Percentiles rank a stretch among this genome's conserved stretches.
Conservation (phyloP, 140 eudicot genomes). For the Erigeron philadelphicus region DNA sequence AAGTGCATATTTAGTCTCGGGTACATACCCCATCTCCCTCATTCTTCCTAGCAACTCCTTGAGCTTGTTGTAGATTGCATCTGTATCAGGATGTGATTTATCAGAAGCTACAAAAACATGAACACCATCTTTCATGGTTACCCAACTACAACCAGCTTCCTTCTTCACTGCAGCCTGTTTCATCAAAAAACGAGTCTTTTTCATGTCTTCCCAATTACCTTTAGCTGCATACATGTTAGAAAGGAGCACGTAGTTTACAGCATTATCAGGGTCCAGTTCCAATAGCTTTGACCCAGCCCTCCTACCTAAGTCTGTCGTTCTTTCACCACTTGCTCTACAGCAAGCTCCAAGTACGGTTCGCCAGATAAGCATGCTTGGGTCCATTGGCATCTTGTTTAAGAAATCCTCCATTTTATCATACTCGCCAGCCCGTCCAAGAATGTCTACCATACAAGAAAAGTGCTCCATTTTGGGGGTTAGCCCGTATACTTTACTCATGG, state of each 20-base stretch:
- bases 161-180: conserved; percentile 53
- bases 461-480: conserved; percentile 75
- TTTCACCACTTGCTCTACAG: conserved; percentile 43
- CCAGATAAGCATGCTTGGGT: conserved; percentile 74
- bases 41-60: conserved; percentile 50
- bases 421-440: conserved; percentile 88
- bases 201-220: conserved; percentile 78
- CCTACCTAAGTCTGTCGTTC: conserved; percentile 43
- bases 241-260: conserved; percentile 78
- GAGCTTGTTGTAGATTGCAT: conserved; percentile 56
- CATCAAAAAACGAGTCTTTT: conserved; percentile 61
- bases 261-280: conserved; percentile 69
- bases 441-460: conserved; percentile 85
- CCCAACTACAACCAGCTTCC: conserved; percentile 95
- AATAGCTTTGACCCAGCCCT: conserved; percentile 65
- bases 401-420: conserved; percentile 61
- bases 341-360: conserved; percentile 89
- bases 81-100: conserved; percentile 59
- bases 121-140: conserved; percentile 79
- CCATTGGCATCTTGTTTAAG: conserved; percentile 63
- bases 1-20: conserved; percentile 57
- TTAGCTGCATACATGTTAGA: conserved; percentile 81
- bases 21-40: conserved; percentile 72
- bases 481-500: conserved; percentile 56
- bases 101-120: conserved; percentile 94